Percentiles rank a stretch among this genome's conserved stretches.
These are phyloP conservation scores for Magnaporthiopsis rhizophila DNA, from an alignment of 2,329 filamentous ascomycete genomes.

Conservation along the genomic window DNA sequence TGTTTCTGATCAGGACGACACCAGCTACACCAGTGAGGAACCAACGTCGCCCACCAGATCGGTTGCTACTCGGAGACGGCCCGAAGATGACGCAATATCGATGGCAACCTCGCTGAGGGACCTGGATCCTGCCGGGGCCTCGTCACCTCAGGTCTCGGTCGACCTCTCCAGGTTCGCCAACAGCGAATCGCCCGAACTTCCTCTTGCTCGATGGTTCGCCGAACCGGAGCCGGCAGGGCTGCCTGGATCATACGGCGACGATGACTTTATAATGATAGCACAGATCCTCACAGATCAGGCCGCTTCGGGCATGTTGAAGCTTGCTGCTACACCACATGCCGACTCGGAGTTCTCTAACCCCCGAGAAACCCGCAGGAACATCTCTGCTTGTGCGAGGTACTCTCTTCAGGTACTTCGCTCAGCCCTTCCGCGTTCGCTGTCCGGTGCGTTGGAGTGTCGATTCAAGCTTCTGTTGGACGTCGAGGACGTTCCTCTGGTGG, in stretches of 20 bases:
- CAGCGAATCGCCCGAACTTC: slow-evolving; percentile 38
- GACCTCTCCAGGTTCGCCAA: slow-evolving; percentile 42
- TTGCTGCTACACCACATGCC: background rate
- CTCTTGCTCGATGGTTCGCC: slow-evolving; percentile 48
- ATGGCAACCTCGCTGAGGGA: slow-evolving; percentile 45
- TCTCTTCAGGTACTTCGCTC: slow-evolving; percentile 41
- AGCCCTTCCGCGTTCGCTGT: slow-evolving; percentile 36
- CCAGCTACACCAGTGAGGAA: slow-evolving; percentile 41
- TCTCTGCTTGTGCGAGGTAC: slow-evolving; percentile 35
- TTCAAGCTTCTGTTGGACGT: slow-evolving; percentile 47
- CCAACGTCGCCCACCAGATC: slow-evolving; percentile 42
- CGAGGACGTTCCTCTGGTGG: slow-evolving; percentile 46
- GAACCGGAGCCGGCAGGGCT: slow-evolving; percentile 47
- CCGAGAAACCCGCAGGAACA: slow-evolving; percentile 28
- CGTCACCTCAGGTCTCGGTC: slow-evolving; percentile 37
- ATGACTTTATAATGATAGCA: slow-evolving; percentile 57
- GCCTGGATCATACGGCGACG: slow-evolving; percentile 40
- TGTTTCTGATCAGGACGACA: slow-evolving; percentile 48
- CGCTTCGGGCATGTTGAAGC: background rate
- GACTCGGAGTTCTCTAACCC: slow-evolving; percentile 12
- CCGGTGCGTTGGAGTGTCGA: slow-evolving; percentile 30
- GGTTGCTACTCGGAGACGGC: slow-evolving; percentile 30
- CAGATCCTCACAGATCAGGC: slow-evolving; percentile 68
- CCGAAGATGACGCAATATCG: slow-evolving; percentile 46
- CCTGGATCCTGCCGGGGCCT: slow-evolving; percentile 35